phyloP scores from a whole-genome alignment of 2,329 filamentous ascomycete species.

The Fusarium poae region DNA sequence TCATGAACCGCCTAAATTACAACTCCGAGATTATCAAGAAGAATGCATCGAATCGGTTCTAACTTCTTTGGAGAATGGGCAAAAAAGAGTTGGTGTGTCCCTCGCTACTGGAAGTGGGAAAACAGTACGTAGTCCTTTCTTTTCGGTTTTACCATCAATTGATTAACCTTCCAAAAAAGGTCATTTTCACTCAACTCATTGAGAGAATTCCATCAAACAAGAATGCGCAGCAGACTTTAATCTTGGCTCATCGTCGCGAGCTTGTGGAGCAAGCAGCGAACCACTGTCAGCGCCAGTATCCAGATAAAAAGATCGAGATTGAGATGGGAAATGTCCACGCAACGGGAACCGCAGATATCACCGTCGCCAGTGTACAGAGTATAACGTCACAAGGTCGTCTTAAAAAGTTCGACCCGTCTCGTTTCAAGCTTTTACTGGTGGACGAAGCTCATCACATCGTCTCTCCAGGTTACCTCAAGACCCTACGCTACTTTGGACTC shows the following conservation, averaged over 20 bases:
- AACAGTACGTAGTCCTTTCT: constrained; percentile 68
- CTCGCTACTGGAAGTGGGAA: constrained; percentile 91
- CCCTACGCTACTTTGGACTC: constrained; percentile 83
- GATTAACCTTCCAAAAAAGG: constrained; percentile 60
- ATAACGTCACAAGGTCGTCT: constrained; percentile 82
- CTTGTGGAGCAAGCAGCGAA: constrained; percentile 92
- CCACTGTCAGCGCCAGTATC: constrained; percentile 86
- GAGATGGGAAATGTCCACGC: constrained; percentile 88
- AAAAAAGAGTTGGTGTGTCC: constrained; percentile 85
- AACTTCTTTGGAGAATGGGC: constrained; percentile 74
- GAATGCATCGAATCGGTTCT: constrained; percentile 90
- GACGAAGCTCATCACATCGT: constrained; percentile 99
- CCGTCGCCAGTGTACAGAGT: constrained; percentile 89
- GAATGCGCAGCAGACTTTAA: constrained; percentile 79
- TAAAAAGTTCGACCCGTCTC: constrained; percentile 81
- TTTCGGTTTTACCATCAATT: neutral
- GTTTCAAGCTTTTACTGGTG: constrained; percentile 91
- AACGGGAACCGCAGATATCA: constrained; percentile 88
- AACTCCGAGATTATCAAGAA: constrained; percentile 86
- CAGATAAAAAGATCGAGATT: constrained; percentile 83
- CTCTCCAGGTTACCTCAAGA: constrained; percentile 80
- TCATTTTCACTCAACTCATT: constrained; percentile 97
- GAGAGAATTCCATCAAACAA: constrained; percentile 72
- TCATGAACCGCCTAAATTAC: constrained; percentile 57
- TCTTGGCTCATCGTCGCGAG: constrained; percentile 91